Evolutionary conservation across 2,329 filamentous ascomycete species (phyloP), one percentile per base, ranked within the genome.

Genomic region (Cladosporium sp.): DNA sequence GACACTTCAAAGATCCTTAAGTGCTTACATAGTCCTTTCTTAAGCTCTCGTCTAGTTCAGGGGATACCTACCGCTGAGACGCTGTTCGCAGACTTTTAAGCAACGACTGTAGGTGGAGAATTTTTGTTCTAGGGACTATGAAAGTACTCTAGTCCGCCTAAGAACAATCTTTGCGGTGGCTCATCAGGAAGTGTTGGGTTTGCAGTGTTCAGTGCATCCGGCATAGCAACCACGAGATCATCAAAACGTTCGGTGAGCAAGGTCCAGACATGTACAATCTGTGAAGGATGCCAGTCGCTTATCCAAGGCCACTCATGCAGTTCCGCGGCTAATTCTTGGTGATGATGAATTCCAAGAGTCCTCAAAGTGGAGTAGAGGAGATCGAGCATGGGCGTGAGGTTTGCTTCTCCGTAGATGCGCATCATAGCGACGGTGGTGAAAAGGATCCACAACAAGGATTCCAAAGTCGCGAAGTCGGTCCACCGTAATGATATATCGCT

Each of bases 101-200:
- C 6, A 6, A 3, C 25, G 25, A 25, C 25, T 25, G 25, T 25
- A 25, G 25, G 25, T 6, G 25, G 25, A 34, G 30, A 34, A 34
- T 11, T 9, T 11, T 9, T 34, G 8, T 34, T 34, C 11, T 34
- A 34, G 8, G 30, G 15, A n/a, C n/a, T n/a, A 39, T 39, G n/a
- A 20, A 42, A 55, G 15, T 45, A 55, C 15, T 55, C 51, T 20
- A 55, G 28, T 6, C 39, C 51, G 17, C 51, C 51, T 15, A 55
- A 19, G 20, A 45, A 55, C 28, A 43, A 34, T 37, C 51, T 43
- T 8, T 45, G 28, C 9, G 25, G 25, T 9, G 39, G 19, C 51
- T 22, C 43, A 14, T 8, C 1, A 2, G 51, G 19, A 7, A 36
- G 14, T 12, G 15, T 39, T 39, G 22, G 50, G 12, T 11, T 19